These are phyloP conservation scores for Nepenthes alata DNA, from an alignment of 179 eudicot species.

Conservation along the genomic window DNA sequence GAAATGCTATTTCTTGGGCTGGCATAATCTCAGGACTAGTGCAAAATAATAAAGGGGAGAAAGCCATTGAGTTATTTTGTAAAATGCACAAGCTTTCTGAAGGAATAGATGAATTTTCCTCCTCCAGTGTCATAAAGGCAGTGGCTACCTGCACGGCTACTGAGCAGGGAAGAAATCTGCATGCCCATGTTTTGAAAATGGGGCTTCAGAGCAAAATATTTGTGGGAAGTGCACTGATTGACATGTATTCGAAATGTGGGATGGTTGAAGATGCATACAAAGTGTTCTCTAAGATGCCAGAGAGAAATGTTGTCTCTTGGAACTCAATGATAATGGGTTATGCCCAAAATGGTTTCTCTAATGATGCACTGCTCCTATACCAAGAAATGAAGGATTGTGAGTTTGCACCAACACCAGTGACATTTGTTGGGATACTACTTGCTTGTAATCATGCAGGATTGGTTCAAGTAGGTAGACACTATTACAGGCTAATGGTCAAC, in stretches of 20 bases:
- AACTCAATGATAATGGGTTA: slow-evolving; percentile 32
- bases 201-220: slow-evolving; percentile 18
- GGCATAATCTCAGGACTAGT: slow-evolving; percentile 34
- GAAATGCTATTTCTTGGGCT: slow-evolving; percentile 23
- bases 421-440: slow-evolving; percentile 36
- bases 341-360: slow-evolving; percentile 30
- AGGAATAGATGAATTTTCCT: slow-evolving; percentile 28
- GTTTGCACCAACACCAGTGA: slow-evolving; percentile 23
- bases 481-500: slow-evolving; percentile 25
- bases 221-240: slow-evolving; percentile 39
- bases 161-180: slow-evolving; percentile 24
- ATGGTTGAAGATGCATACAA: slow-evolving; percentile 26
- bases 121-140: slow-evolving; percentile 33
- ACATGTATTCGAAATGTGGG: slow-evolving; percentile 45
- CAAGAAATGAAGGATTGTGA: slow-evolving; percentile 19
- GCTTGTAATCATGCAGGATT: slow-evolving; percentile 41
- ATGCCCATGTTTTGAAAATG: slow-evolving; percentile 20
- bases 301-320: slow-evolving; percentile 32
- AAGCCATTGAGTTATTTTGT: slow-evolving; percentile 26
- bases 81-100: slow-evolving; percentile 22
- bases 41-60: slow-evolving; percentile 18
- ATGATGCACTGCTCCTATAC: slow-evolving; percentile 26
- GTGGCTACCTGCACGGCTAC: slow-evolving; percentile 19
- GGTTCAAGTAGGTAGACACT: slow-evolving; percentile 25
- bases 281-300: slow-evolving; percentile 24